Evolutionary conservation across 2,329 filamentous ascomycete species (phyloP).

Genomic region (Hypocrella siamensis): DNA sequence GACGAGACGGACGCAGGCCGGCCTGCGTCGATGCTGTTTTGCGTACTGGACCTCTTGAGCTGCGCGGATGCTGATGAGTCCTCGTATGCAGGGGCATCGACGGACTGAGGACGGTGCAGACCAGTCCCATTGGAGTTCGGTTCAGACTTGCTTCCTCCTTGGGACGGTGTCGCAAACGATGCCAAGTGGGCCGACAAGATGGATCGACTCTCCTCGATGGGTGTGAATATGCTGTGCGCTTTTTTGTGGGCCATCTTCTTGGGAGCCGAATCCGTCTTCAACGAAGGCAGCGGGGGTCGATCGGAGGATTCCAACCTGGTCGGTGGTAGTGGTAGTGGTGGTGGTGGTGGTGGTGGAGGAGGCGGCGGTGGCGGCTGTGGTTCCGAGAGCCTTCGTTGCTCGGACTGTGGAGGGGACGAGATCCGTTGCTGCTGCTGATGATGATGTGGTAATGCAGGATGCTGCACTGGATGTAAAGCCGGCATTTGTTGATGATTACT

Average conservation of each 20-base stretch:
- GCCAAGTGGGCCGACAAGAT: constrained; percentile 74
- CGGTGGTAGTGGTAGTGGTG: constrained; percentile 25
- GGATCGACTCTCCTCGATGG: constrained; percentile 84
- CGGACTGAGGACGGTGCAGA: constrained; percentile 41
- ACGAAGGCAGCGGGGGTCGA: constrained; percentile 26
- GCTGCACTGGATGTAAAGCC: constrained; percentile 24
- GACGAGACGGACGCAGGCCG: constrained; percentile 41
- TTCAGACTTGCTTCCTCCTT: constrained; percentile 18
- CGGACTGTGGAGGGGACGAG: constrained; percentile 31
- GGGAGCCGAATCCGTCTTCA: constrained; percentile 35
- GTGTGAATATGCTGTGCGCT: constrained; percentile 89
- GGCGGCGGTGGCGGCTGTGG: constrained; percentile 26
- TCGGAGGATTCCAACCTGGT: constrained; percentile 33
- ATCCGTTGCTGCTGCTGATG: constrained; percentile 28
- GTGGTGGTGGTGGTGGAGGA: constrained; percentile 31
- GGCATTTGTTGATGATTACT: constrained; percentile 31
- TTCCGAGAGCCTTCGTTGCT: constrained; percentile 30
- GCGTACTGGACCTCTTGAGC: constrained; percentile 32
- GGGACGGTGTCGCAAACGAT: constrained; percentile 43
- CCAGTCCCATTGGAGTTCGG: constrained; percentile 17
- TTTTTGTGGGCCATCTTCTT: constrained; percentile 60
- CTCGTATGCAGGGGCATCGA: constrained; percentile 42
- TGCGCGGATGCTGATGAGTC: constrained; percentile 40
- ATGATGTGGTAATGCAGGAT: constrained; percentile 18
- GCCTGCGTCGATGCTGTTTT: constrained; percentile 26